A percentile compares a stretch with the other conserved stretches of the same genome.
Evolutionary conservation across 352 stramenopile genomes (phyloP).

Genomic region (Thraustotheca clavata): DNA sequence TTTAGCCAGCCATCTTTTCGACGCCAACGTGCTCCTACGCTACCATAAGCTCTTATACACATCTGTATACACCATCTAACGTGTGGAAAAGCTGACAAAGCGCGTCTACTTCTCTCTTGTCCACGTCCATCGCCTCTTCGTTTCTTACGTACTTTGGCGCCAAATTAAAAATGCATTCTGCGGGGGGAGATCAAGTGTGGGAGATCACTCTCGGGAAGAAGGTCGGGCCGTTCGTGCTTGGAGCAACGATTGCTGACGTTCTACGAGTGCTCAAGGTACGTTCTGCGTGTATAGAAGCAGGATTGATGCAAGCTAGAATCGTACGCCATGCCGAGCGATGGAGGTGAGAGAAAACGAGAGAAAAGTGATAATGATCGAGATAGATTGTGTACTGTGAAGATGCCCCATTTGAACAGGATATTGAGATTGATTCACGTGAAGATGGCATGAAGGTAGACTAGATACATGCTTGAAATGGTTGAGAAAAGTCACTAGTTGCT

Average conservation of each 20-base stretch:
- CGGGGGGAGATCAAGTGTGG: slow-evolving; percentile 74
- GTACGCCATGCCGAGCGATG: slow-evolving; percentile 4
- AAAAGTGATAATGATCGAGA: not conserved
- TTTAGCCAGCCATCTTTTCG: slow-evolving; percentile 4
- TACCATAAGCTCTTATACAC: not conserved
- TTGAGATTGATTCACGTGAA: slow-evolving; percentile 57
- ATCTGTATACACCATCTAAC: not conserved
- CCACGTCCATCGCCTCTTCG: not conserved
- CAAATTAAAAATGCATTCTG: not conserved
- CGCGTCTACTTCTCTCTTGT: not conserved
- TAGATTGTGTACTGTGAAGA: slow-evolving; percentile 65
- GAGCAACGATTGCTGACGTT: slow-evolving; percentile 59
- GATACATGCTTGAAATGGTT: not conserved
- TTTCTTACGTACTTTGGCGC: not conserved
- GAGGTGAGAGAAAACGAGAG: not conserved
- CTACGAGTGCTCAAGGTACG: slow-evolving; percentile 66
- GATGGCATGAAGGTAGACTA: slow-evolving; percentile 50
- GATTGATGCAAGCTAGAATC: not conserved
- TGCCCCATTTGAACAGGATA: slow-evolving; percentile 49
- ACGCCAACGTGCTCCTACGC: not conserved
- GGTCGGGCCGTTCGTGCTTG: slow-evolving; percentile 69
- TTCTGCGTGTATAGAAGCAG: not conserved
- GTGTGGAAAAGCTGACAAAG: slow-evolving; percentile 3
- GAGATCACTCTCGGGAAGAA: slow-evolving; percentile 69
- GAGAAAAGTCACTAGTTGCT: slow-evolving; percentile 43